Base-by-base conservation (phyloP, 306 rosid genomes). In the Luffa aegyptiaca region DNA sequence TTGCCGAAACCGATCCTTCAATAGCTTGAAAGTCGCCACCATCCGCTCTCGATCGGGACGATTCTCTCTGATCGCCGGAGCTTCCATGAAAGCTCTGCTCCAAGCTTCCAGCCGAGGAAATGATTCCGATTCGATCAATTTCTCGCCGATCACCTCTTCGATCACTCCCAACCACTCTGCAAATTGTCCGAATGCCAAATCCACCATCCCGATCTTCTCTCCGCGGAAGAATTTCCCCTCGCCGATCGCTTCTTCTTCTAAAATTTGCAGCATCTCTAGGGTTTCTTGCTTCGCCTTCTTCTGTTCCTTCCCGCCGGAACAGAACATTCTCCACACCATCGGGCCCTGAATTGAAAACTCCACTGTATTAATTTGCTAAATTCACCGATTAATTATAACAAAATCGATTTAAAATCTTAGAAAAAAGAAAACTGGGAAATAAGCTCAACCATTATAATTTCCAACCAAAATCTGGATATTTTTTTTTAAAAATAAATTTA, bases 101-200 rank as follows among this genome's bases (percentile, higher is more conserved):
- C 93, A 85, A 61, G 84, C 81, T 62, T 78, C 75, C 83, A 88
- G 36, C 20, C 3, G 77, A 70, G 89, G 93, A 52, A 86, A 84
- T 10, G 53, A 3, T 16, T 7, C 17, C 0, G 85, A 61, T 21
- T 84, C 83, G 8, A 89, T 66, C 46, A 92, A 5, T 45, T 68
- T 79, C 48, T 76, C 66, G 3, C 83, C 84, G 2, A 75, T 75
- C 0, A 76, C 21, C 44, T 85, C 86, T 82, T 85, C 80, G 0
- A 61, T 71, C 49, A 68, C 49, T 42, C 31, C 84, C 10, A 82
- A 18, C 84, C 79, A 76, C 0, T 17, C 12, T 21, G 74, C 57
- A 5, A 85, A 21, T 58, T 52, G 5, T 77, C 86, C 88, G 46
- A 48, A 75, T 2, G 71, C 76, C 65, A 85, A 52, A 69, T 85